Evolutionary conservation across 345 rosid genomes (phyloP), one percentile per base, ranked within the genome.

Genomic region (Gossypium herbaceum): DNA sequence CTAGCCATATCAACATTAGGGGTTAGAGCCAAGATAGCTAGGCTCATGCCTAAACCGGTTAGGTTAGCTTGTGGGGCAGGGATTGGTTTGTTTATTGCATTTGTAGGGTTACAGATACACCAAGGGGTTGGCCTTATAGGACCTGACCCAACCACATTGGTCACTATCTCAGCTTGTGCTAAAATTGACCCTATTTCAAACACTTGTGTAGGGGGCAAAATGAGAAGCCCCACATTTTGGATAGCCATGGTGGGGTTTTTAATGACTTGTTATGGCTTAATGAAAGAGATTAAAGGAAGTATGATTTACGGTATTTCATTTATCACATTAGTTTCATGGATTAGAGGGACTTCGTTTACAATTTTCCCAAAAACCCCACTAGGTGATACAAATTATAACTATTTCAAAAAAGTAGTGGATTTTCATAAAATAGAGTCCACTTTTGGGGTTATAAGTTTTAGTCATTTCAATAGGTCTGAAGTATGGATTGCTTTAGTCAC

Each of bases 201-300:
- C 45, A 82, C 85, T 41, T 94, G 98, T 77, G 41, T 83, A 0
- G 81, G 84, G 0, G 97, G 95, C 11, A 85, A 70, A 76, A 86
- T 94, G 92, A 78, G 76, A 60, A 91, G 92, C 86, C 93, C 95
- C 0, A 94, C 91, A 4, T 92, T 94, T 55, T 94, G 95, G 97
- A 78, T 94, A 22, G 92, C 97, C 0, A 44, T 84, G 2, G 79
- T 74, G 0, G 97, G 98, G 59, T 88, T 94, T 72, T 61, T 91
- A 2, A 86, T 92, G 39, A 86, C 91, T 10, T 81, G 89, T 54
- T 91, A 72, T 22, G 97, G 97, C 74, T 71, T 90, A 44, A 86
- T 85, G 91, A 94, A 87, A 75, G 84, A 83, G 13, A 58, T 90
- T 4, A 94, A 91, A 73, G 97, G 98, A 0, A 87, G 97, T 79